Conservation (phyloP, 2,329 filamentous ascomycete genomes). For the Colletotrichum scovillei region DNA sequence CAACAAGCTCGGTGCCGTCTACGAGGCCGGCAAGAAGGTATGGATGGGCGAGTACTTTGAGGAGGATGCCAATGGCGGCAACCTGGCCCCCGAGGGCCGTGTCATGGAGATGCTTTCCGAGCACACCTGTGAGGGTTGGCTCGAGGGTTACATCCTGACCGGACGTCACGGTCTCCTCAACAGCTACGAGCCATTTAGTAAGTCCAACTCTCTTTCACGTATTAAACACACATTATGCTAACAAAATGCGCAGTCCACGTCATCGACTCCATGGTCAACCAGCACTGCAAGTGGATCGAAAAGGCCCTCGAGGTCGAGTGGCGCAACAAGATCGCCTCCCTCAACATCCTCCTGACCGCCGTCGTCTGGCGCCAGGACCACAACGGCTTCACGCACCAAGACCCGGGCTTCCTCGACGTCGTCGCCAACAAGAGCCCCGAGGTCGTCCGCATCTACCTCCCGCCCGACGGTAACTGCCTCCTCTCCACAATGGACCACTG, state of each 20-base stretch:
- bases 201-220: not conserved
- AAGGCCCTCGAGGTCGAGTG: slow-evolving; percentile 84
- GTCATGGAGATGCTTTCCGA: slow-evolving; percentile 90
- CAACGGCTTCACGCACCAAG: slow-evolving; percentile 86
- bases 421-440: slow-evolving; percentile 84
- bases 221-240: not conserved
- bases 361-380: slow-evolving; percentile 87
- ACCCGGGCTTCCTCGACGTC: slow-evolving; percentile 83
- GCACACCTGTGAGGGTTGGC: slow-evolving; percentile 83
- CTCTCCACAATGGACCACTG: slow-evolving; percentile 83
- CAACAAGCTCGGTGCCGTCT: slow-evolving; percentile 80
- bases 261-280: slow-evolving; percentile 86
- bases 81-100: slow-evolving; percentile 74
- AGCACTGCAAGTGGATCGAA: slow-evolving; percentile 87
- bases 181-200: slow-evolving; percentile 81
- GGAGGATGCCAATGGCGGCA: slow-evolving; percentile 80
- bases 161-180: slow-evolving; percentile 82
- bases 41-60: slow-evolving; percentile 85
- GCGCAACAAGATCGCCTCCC: slow-evolving; percentile 77
- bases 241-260: slow-evolving; percentile 65
- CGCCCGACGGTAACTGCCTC: slow-evolving; percentile 82
- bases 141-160: slow-evolving; percentile 82
- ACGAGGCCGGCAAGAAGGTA: slow-evolving; percentile 80
- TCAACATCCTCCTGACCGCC: slow-evolving; percentile 83
- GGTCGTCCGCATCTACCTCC: slow-evolving; percentile 83